These are phyloP conservation scores for Epithemia pelagica DNA, from an alignment of 108 stramenopile species.

Conservation along the genomic window DNA sequence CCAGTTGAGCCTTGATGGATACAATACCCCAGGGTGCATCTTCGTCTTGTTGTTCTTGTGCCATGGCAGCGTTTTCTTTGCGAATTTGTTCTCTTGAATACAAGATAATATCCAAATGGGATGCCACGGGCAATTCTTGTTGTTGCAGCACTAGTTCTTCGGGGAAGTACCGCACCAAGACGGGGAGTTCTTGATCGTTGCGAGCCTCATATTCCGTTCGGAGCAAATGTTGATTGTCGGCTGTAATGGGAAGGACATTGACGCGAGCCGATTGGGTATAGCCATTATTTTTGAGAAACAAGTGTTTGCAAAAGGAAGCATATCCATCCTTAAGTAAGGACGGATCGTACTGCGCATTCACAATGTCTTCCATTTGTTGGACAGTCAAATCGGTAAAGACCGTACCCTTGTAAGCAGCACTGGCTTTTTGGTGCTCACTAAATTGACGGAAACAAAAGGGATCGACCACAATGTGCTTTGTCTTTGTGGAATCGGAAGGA, in stretches of 20 bases:
- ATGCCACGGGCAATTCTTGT: slow-evolving; percentile 67
- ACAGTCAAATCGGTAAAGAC: slow-evolving; percentile 50
- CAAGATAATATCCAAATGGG: slow-evolving; percentile 87
- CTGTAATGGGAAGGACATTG: slow-evolving; percentile 72
- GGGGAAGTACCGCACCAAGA: slow-evolving; percentile 79
- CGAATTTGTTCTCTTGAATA: slow-evolving; percentile 92
- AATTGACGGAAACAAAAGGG: slow-evolving; percentile 86
- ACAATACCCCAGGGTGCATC: slow-evolving; percentile 94
- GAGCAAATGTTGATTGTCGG: slow-evolving; percentile 73
- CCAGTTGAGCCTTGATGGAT: slow-evolving; percentile 93
- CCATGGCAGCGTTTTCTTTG: slow-evolving; percentile 42
- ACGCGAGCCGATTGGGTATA: slow-evolving; percentile 54
- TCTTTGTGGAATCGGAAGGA: not conserved
- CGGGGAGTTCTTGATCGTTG: slow-evolving; percentile 86
- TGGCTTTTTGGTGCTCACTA: slow-evolving; percentile 35
- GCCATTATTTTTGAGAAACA: slow-evolving; percentile 83
- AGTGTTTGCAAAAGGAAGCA: slow-evolving; percentile 98
- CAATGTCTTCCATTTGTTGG: slow-evolving; percentile 66
- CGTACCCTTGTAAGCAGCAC: slow-evolving; percentile 51
- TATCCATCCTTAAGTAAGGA: slow-evolving; percentile 80
- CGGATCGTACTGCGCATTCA: slow-evolving; percentile 56
- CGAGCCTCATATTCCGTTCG: slow-evolving; percentile 85
- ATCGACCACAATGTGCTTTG: slow-evolving; percentile 58
- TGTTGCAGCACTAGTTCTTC: slow-evolving; percentile 33
- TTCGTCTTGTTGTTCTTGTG: slow-evolving; percentile 8